Conservation (phyloP, 306 rosid genomes). For the apple (Malus domestica) region ASM211411v1 NC_041797.1:777001-777500, state of each 20-base stretch:
- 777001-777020: slow-evolving; percentile 69
- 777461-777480: background rate
- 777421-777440: background rate
- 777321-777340: background rate
- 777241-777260: slow-evolving; percentile 65
- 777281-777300: slow-evolving; percentile 41
- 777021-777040: slow-evolving; percentile 59
- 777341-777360: background rate
- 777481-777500: background rate
- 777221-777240: slow-evolving; percentile 52
- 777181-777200: slow-evolving; percentile 44
- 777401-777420: background rate
- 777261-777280: slow-evolving; percentile 67
- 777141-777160: slow-evolving; percentile 53
- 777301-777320: slow-evolving; percentile 92
- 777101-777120: slow-evolving; percentile 69
- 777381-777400: background rate
- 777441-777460: slow-evolving; percentile 17
- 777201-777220: slow-evolving; percentile 52
- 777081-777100: slow-evolving; percentile 55
- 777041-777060: slow-evolving; percentile 43
- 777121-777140: slow-evolving; percentile 59
- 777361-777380: background rate
- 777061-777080: slow-evolving; percentile 47
- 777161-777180: slow-evolving; percentile 53